Percentiles rank a stretch among this genome's conserved stretches.
These are phyloP conservation scores for Mortierella sp. DNA, from an alignment of 371 early-diverging fungal species.

Conservation along the genomic window DNA sequence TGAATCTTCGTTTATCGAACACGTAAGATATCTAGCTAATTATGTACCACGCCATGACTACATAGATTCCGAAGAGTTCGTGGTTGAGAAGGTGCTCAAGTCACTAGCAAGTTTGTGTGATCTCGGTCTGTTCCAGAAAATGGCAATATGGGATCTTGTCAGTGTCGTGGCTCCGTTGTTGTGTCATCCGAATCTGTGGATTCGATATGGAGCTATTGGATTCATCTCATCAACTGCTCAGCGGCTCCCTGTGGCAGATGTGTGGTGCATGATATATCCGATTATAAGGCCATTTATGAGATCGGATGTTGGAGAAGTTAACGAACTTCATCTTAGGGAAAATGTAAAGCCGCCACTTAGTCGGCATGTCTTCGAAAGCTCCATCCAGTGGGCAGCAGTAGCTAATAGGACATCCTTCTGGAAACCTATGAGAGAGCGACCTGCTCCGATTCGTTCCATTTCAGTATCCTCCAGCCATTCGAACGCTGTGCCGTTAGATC, in stretches of 20 bases:
- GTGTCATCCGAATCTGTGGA: constrained; percentile 89
- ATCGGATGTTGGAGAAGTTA: constrained; percentile 76
- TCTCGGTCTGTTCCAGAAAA: constrained; percentile 86
- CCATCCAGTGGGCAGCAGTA: constrained; percentile 72
- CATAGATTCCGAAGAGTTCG: constrained; percentile 90
- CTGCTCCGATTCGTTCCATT: constrained; percentile 31
- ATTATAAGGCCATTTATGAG: constrained; percentile 78
- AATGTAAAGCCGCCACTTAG: constrained; percentile 79
- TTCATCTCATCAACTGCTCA: constrained; percentile 79
- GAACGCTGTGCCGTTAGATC: constrained; percentile 28
- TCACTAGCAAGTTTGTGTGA: constrained; percentile 86
- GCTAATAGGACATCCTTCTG: constrained; percentile 70
- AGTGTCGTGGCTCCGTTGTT: constrained; percentile 78
- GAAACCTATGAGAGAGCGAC: constrained; percentile 64
- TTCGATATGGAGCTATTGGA: constrained; percentile 83
- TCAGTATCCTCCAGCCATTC: constrained; percentile 41
- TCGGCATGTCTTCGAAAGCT: constrained; percentile 71
- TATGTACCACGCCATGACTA: neutral
- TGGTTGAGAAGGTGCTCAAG: constrained; percentile 89
- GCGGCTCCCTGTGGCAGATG: constrained; percentile 77
- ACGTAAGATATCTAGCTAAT: neutral
- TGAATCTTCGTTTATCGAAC: neutral
- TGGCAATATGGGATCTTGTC: constrained; percentile 81
- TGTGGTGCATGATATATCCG: constrained; percentile 86
- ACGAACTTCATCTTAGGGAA: constrained; percentile 69